These are phyloP conservation scores for Cutaneotrichosporon mucoides DNA, from an alignment of 1,284 basidiomycete genomes.

Conservation along the genomic window DNA sequence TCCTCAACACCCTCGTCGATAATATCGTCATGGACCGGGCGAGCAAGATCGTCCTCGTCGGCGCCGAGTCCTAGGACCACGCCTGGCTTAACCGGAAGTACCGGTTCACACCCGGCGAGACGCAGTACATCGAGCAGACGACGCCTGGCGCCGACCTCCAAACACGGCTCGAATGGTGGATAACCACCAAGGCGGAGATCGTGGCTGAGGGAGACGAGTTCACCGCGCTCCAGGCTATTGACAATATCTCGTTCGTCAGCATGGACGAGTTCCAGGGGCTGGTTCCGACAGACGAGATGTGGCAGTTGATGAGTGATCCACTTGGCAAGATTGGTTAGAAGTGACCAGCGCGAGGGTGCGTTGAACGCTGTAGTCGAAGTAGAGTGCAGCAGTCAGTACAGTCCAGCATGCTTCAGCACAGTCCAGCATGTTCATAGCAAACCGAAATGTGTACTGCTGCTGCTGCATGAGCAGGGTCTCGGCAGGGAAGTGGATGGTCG, in stretches of 20 bases:
- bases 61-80: not conserved
- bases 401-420: no score
- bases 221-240: not conserved
- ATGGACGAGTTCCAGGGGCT: not conserved
- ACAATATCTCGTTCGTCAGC: not conserved
- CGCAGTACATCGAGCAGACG: not conserved
- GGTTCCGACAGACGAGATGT: not conserved
- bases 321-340: not conserved
- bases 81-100: not conserved
- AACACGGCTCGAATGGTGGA: not conserved
- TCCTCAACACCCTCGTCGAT: not conserved
- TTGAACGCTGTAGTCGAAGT: no score
- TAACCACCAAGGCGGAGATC: not conserved
- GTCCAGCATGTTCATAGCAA: no score
- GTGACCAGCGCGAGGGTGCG: no score
- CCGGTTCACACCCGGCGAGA: not conserved
- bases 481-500: no score
- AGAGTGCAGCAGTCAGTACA: no score
- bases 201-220: not conserved
- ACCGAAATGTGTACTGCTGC: no score
- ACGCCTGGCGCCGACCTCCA: not conserved
- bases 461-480: no score
- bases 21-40: not conserved
- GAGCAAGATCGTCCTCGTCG: not conserved
- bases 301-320: not conserved